A percentile compares a stretch with the other conserved stretches of the same genome.
Evolutionary conservation across 225 moss, liverwort and hornwort genomes (phyloP).

Genomic region (Physcomitrellopsis africana): DNA sequence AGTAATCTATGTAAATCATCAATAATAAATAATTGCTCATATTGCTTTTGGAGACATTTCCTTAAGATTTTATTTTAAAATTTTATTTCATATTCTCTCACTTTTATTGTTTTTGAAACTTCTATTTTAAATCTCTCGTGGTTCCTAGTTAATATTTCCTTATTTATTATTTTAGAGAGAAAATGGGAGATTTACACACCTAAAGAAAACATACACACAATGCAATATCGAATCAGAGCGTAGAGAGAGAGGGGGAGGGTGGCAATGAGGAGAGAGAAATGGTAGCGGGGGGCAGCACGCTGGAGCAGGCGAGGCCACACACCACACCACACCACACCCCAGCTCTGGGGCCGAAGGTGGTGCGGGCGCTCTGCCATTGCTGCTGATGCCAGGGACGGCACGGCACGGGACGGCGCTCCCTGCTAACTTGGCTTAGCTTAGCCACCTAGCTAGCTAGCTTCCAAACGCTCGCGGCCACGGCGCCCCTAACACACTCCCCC

Average conservation of each 20-base stretch:
- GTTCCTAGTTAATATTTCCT: no score
- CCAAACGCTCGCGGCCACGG: no score
- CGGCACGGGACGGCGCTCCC: background rate
- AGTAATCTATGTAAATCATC: no score
- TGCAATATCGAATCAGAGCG: background rate
- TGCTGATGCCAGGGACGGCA: background rate
- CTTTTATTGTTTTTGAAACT: no score
- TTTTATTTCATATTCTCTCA: no score
- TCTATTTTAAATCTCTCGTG: no score
- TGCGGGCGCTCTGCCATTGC: background rate
- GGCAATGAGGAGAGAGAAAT: background rate
- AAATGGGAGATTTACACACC: background rate
- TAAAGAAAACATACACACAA: background rate
- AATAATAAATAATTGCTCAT: no score
- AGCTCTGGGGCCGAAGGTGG: background rate
- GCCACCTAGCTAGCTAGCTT: background rate
- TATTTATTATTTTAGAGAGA: background rate
- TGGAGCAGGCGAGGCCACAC: conserved; percentile 2
- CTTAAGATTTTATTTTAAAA: no score
- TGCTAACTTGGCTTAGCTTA: background rate
- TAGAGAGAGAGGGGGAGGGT: background rate
- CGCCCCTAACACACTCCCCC: no score
- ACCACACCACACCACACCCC: background rate
- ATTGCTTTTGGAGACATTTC: no score
- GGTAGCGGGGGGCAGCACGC: no score